These are phyloP conservation scores for Sergeia podlipaevii DNA, from an alignment of 208 protist species.

Conservation along the genomic window DNA sequence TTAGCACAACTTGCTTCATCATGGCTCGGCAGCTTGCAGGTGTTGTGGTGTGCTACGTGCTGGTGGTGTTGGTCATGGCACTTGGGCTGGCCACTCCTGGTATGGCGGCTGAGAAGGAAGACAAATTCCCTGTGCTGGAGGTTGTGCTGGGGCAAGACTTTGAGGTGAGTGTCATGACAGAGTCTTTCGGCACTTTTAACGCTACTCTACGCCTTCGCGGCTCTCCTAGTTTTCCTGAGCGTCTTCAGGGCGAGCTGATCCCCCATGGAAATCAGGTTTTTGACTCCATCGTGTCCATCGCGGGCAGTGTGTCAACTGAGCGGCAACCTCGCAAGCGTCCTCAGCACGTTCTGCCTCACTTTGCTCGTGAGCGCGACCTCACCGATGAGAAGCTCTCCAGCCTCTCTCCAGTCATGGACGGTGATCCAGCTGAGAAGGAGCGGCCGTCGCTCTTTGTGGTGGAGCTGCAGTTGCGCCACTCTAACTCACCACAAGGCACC, in stretches of 20 bases:
- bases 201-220: conserved; percentile 43
- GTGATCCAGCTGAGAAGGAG: conserved; percentile 12
- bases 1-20: no score
- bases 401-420: no score
- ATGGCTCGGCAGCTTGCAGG: no score
- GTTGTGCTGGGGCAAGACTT: conserved; percentile 58
- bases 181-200: conserved; percentile 65
- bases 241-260: conserved; percentile 62
- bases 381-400: not conserved
- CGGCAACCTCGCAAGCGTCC: not conserved
- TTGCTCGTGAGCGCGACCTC: no score
- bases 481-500: conserved; percentile 24
- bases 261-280: conserved; percentile 31
- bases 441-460: conserved; percentile 55
- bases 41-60: no score
- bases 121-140: conserved; percentile 29
- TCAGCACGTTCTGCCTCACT: conserved; percentile 4
- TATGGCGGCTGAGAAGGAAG: conserved; percentile 4
- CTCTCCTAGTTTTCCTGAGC: conserved; percentile 62
- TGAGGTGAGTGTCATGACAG: conserved; percentile 63
- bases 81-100: not conserved
- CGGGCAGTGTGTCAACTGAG: not conserved
- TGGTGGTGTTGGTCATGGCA: not conserved
- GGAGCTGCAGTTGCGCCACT: conserved; percentile 46
- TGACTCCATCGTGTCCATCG: not conserved